These are phyloP conservation scores for Coemansia sp. DNA, from an alignment of 192 early-diverging fungal species.

Conservation along the genomic window DNA sequence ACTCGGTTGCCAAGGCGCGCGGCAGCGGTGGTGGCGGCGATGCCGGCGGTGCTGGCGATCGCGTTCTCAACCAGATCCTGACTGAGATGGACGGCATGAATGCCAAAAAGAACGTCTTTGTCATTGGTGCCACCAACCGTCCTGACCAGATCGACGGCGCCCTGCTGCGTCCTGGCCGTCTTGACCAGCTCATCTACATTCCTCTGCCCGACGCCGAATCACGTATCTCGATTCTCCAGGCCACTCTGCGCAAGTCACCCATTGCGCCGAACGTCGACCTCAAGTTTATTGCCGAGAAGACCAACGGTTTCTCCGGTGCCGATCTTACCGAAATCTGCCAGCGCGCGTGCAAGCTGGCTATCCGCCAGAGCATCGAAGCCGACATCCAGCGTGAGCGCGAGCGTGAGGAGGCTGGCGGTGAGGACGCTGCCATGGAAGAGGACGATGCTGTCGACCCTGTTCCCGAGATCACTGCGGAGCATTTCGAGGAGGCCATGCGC, in stretches of 20 bases:
- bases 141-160: slow-evolving; percentile 99
- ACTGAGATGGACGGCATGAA: slow-evolving; percentile 99
- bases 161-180: slow-evolving; percentile 94
- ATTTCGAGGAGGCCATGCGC: slow-evolving; percentile 99
- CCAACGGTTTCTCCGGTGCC: slow-evolving; percentile 95
- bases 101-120: slow-evolving; percentile 99
- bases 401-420: slow-evolving; percentile 69
- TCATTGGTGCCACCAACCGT: slow-evolving; percentile 98
- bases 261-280: slow-evolving; percentile 78
- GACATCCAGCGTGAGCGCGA: slow-evolving; percentile 75
- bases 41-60: slow-evolving; percentile 91
- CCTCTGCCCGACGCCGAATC: slow-evolving; percentile 88
- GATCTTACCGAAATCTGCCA: slow-evolving; percentile 99
- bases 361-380: slow-evolving; percentile 91
- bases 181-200: slow-evolving; percentile 99
- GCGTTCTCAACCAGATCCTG: slow-evolving; percentile 98
- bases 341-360: slow-evolving; percentile 94
- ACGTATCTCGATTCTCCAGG: slow-evolving; percentile 77
- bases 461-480: slow-evolving; percentile 87
- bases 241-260: slow-evolving; percentile 93
- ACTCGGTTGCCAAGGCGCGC: slow-evolving; percentile 96
- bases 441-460: slow-evolving; percentile 76
- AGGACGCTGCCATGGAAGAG: slow-evolving; percentile 70
- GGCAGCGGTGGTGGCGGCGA: slow-evolving; percentile 70
- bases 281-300: slow-evolving; percentile 78